Evolutionary conservation across 331 rosid species (phyloP).

Genomic region (Rosa hybrid): DNA sequence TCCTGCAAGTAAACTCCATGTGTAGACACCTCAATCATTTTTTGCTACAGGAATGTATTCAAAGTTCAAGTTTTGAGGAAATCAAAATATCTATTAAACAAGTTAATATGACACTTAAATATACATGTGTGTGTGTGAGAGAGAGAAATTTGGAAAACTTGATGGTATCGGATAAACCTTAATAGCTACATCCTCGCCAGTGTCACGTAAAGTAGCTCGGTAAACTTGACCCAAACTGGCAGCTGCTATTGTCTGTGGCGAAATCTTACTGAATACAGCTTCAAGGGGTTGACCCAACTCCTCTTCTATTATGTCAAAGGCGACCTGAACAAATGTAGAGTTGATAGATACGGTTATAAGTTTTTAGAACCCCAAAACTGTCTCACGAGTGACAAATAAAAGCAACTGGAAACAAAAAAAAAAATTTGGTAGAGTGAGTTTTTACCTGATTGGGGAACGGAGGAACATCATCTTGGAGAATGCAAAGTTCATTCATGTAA

Average conservation of each 20-base stretch:
- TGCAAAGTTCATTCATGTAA: conserved; percentile 98
- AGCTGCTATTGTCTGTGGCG: conserved; percentile 93
- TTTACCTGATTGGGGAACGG: conserved; percentile 89
- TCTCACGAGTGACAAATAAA: conserved; percentile 2
- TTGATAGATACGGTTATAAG: conserved; percentile 24
- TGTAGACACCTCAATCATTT: not conserved
- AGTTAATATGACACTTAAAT: not conserved
- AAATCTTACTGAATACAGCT: conserved; percentile 85
- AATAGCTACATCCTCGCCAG: conserved; percentile 96
- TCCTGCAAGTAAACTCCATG: not conserved
- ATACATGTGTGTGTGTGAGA: not conserved
- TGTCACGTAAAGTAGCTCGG: conserved; percentile 84
- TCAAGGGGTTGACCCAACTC: conserved; percentile 94
- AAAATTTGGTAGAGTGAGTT: conserved; percentile 9
- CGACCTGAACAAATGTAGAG: conserved; percentile 55
- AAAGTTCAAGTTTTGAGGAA: not conserved
- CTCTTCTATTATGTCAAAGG: conserved; percentile 87
- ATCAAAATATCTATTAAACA: not conserved
- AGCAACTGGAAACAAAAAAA: conserved; percentile 2
- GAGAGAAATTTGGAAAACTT: not conserved
- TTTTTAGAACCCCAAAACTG: conserved; percentile 14
- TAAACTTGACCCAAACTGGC: conserved; percentile 99
- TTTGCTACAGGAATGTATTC: not conserved
- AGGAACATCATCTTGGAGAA: conserved; percentile 99
- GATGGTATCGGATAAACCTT: conserved; percentile 46